phyloP scores from a whole-genome alignment of 257 asterid species.

The Craterostigma plantagineum region DNA sequence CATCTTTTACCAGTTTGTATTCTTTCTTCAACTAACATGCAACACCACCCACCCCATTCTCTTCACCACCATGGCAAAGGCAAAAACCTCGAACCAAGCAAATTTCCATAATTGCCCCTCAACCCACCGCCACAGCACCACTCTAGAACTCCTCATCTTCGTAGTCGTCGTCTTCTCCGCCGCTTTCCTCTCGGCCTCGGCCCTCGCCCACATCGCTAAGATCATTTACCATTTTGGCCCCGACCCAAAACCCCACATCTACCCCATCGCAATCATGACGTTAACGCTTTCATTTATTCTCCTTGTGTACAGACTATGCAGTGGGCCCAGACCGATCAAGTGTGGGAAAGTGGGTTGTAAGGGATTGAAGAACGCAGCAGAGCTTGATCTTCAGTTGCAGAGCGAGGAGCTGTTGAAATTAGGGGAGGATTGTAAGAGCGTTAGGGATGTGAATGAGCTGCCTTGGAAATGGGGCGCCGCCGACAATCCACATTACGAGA shows the following conservation, averaged over 20 bases:
- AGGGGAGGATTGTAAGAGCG: conserved; percentile 26
- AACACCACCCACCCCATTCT: too few relatives aligned
- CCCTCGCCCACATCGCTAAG: conserved; percentile 37
- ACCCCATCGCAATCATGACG: conserved; percentile 14
- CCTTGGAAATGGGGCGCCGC: conserved; percentile 87
- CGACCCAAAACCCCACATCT: conserved; percentile 13
- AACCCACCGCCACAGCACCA: conserved; percentile 64
- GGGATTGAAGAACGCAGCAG: conserved; percentile 61
- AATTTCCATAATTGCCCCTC: conserved; percentile 27
- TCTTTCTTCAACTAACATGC: too few relatives aligned
- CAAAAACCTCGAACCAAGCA: background rate
- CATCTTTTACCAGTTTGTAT: too few relatives aligned
- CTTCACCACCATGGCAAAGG: too few relatives aligned
- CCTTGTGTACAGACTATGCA: conserved; percentile 22
- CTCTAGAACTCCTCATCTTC: conserved; percentile 76
- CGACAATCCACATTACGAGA: conserved; percentile 66
- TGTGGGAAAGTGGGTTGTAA: conserved; percentile 50
- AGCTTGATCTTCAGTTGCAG: conserved; percentile 63
- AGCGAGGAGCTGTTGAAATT: conserved; percentile 45
- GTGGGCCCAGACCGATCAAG: conserved; percentile 46
- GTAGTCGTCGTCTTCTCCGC: conserved; percentile 64
- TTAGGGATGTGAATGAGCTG: conserved; percentile 46
- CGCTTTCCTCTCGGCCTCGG: conserved; percentile 47
- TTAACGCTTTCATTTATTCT: conserved; percentile 12
- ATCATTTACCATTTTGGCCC: conserved; percentile 9